Evolutionary conservation across 2,329 filamentous ascomycete species (phyloP), one percentile per base, ranked within the genome.

Genomic region (Calonectria crousiana): DNA sequence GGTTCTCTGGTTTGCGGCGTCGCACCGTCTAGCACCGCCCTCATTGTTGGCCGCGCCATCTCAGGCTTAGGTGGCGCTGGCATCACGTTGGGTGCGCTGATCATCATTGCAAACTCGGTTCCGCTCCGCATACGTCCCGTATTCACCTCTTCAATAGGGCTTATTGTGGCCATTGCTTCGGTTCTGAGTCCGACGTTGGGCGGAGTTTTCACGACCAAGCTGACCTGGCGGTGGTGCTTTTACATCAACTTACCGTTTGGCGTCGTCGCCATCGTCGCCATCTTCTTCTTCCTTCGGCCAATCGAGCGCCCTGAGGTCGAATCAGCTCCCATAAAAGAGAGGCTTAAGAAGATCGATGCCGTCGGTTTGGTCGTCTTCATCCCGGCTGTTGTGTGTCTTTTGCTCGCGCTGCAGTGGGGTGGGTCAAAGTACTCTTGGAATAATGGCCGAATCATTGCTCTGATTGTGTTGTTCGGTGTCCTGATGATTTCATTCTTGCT

Each of bases 321-420:
- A 69, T 72, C 74, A 20, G 68, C 72, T 4, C 72, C 78, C 6
- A 79, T 78, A 73, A 69, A 60, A 26, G 74, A 81, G 1, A 74
- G 76, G 9, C 52, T 82, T 51, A 74, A 75, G 70, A 77, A 81
- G 38, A 73, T 83, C 0, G 83, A 84, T 51, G 78, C 80, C 10
- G 71, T 83, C 2, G 83, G 83, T 6, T 80, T 80, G 8, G 65
- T 77, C 5, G 73, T 84, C 4, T 83, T 85, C n/a, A 78, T 83
- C 74, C 82, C 82, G 0, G 78, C 85, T 10, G 83, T 89, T 5
- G 80, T 89, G 20, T 89, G 86, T 74, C 83, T 89, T 18, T 77
- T 90, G 0, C 81, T 90, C 0, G 88, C 88, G n/a, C 80, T 90
- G 6, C 87, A 89, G 71, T 90, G 87, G 87, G 86, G 86, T 26